phyloP scores from a whole-genome alignment of 768 basidiomycete genomes.

The Lentinula boryana region DNA sequence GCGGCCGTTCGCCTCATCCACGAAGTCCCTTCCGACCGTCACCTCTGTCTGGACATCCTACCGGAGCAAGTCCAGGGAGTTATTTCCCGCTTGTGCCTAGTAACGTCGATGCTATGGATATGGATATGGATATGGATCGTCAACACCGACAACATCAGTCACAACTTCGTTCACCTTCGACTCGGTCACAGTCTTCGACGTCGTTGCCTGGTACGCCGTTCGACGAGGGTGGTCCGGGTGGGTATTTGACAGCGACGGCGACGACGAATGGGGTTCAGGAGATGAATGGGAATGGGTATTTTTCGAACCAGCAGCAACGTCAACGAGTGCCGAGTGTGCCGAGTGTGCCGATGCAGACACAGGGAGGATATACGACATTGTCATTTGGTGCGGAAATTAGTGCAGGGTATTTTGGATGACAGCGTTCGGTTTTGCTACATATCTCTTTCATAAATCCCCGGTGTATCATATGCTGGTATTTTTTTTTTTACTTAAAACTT shows the following conservation, averaged over 20 bases:
- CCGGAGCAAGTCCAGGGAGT: not conserved
- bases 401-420: not conserved
- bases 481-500: too few species aligned
- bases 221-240: not conserved
- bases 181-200: conserved; percentile 22
- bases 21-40: not conserved
- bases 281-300: conserved; percentile 43
- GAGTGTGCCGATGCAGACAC: conserved; percentile 72
- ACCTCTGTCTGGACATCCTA: not conserved
- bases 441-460: too few species aligned
- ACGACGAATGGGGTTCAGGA: conserved; percentile 29
- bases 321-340: conserved; percentile 34
- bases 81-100: not conserved
- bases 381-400: not conserved
- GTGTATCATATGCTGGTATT: too few species aligned
- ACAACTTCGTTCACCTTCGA: conserved; percentile 14
- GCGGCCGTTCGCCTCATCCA: not conserved
- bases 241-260: conserved; percentile 48
- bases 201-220: conserved; percentile 33
- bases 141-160: conserved; percentile 6
- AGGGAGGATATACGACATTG: conserved; percentile 56
- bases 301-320: conserved; percentile 18
- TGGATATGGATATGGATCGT: not conserved
- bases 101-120: not conserved
- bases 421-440: too few species aligned